Percentiles rank a stretch among this genome's conserved stretches.
phyloP scores from a whole-genome alignment of 2,329 filamentous ascomycete species.

The Colletotrichum horii region DNA sequence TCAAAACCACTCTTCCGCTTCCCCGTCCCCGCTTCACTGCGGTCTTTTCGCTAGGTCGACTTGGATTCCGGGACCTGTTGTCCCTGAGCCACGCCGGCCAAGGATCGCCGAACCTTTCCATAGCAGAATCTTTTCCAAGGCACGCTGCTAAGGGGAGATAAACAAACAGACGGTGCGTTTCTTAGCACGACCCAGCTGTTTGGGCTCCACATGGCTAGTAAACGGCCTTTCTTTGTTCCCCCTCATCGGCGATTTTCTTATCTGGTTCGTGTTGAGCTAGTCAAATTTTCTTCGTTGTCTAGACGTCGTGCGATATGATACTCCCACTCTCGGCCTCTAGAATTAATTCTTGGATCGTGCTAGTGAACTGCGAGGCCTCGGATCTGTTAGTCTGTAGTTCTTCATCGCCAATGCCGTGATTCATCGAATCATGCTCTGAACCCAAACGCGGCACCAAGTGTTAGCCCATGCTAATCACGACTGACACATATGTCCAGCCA shows the following conservation, averaged over 20 bases:
- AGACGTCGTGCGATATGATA: not conserved
- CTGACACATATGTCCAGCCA: not conserved
- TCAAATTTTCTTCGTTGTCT: not conserved
- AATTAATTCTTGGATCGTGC: not conserved
- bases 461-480: no score
- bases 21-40: not conserved
- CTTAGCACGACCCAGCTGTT: not conserved
- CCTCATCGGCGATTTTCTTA: not conserved
- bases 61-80: not conserved
- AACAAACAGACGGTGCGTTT: not conserved
- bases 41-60: not conserved
- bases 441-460: no score
- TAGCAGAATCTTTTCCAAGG: accelerated
- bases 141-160: not conserved
- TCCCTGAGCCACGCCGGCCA: not conserved
- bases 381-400: accelerated
- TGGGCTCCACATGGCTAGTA: not conserved
- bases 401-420: no score
- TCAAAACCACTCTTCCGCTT: not conserved
- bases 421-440: no score
- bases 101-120: not conserved
- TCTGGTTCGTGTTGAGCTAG: not conserved
- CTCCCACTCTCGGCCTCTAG: not conserved
- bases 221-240: not conserved
- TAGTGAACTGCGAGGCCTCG: no score